Evolutionary conservation across 257 asterid species (phyloP), one percentile per base, ranked within the genome.

Genomic region (Solanum bulbocastanum): DNA sequence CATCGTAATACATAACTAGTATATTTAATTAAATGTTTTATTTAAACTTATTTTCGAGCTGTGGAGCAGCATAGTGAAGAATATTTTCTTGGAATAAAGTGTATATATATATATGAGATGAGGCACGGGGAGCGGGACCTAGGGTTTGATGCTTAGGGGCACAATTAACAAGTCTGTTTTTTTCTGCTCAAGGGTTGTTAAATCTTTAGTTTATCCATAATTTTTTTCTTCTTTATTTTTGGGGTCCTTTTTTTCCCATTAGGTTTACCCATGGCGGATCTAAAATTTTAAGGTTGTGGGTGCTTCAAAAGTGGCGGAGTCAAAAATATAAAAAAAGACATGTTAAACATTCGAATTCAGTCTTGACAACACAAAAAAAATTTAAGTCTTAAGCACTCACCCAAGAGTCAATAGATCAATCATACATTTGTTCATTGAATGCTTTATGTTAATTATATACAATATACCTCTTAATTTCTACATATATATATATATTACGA

Each of bases 111-210:
- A 33, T 49, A 27, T 83, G 92, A 88, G 76, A 91, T 87, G 87
- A 90, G 96, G 96, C 98, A 94, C 96, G 98, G 96, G 98, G 96
- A 98, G 98, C 98, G 93, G 96, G 87, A 88, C 95, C 87, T 93
- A 36, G 95, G 94, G 94, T 91, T 95, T 92, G 89, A 87, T 90
- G 96, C 87, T 90, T 39, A 39, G 49, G 83, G 73, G 74, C 22
- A 49, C 56, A 37, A 30, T 78, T 68, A 32, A 35, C 78, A 44
- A 33, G 78, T 84, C 23, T 49, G 74, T 83, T 56, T 71, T 75
- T 36, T 72, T 30, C 89, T 89, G 18, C 85, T 68, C 87, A 44
- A 42, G 65, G 82, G 14, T 18, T 68, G 5, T 65, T 37, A 13
- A 22, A 56, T 52, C 6, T 83, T 60, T 83, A 44, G 25, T 52